Percentiles rank a stretch among this genome's conserved stretches.
Evolutionary conservation across 1,284 basidiomycete species (phyloP).

Genomic region (Apiotrichum sp.): DNA sequence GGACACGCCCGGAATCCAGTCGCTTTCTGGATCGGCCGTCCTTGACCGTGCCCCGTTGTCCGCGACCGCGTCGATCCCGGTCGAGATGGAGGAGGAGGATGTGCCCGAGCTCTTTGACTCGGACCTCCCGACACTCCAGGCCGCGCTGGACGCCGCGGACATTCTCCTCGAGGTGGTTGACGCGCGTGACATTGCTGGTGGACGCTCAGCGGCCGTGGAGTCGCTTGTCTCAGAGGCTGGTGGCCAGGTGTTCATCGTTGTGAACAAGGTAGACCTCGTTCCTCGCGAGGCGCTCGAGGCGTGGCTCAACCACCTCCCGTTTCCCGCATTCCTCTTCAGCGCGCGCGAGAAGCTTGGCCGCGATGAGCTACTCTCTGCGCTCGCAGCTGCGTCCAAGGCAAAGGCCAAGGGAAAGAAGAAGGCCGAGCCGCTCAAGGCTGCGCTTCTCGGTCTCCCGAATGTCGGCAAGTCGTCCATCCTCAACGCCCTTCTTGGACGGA

Average conservation of each 20-base stretch:
- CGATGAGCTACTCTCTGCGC: slow-evolving; percentile 22
- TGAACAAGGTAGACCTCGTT: slow-evolving; percentile 84
- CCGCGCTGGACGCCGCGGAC: slow-evolving; percentile 76
- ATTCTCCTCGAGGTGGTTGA: slow-evolving; percentile 79
- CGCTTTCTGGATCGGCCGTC: slow-evolving; percentile 22
- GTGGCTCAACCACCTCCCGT: slow-evolving; percentile 67
- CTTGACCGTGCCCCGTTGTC: slow-evolving; percentile 18
- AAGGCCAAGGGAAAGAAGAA: slow-evolving; percentile 44
- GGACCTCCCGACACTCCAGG: slow-evolving; percentile 60
- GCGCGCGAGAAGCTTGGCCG: slow-evolving; percentile 25
- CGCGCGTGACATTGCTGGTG: slow-evolving; percentile 71
- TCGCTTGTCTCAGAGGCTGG: slow-evolving; percentile 49
- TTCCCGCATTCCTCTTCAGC: slow-evolving; percentile 69
- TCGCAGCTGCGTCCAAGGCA: slow-evolving; percentile 17
- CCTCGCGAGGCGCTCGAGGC: slow-evolving; percentile 71
- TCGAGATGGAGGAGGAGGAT: slow-evolving; percentile 47
- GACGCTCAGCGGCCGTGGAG: slow-evolving; percentile 62
- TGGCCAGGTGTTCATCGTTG: slow-evolving; percentile 55
- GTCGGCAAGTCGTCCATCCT: slow-evolving; percentile 75
- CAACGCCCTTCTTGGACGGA: slow-evolving; percentile 63
- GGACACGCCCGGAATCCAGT: slow-evolving; percentile 38
- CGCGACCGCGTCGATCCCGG: slow-evolving; percentile 10
- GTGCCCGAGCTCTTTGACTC: slow-evolving; percentile 60
- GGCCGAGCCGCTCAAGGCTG: slow-evolving; percentile 18
- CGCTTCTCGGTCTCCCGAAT: slow-evolving; percentile 57